Base-by-base conservation (phyloP, 441 rosid genomes). In the Breynia disticha region DNA sequence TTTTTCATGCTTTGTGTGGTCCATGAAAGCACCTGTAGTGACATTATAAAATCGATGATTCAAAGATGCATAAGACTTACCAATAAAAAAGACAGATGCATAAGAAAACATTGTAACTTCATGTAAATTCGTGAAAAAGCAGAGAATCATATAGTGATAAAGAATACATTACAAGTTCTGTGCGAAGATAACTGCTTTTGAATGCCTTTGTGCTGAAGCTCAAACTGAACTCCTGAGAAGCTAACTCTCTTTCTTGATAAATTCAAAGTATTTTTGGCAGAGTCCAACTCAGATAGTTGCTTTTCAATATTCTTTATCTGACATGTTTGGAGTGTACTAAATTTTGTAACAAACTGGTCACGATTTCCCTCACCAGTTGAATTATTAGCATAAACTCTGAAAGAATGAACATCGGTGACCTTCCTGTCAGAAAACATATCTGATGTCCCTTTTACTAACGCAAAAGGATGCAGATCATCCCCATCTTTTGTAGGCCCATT, bases 161-260 rank as follows among this genome's bases (percentile, higher is more conserved):
- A 46, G 39, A 2, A 32, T 19, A 37, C 47, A 67, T 70, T 70
- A 76, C 80, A 11, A 18, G 53, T 66, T 66, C 52, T 52, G 18
- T 48, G 56, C 16, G 60, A 57, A 53, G 65, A 49, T 64, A 19
- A 50, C 19, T 52, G 56, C 57, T 68, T 46, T 37, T 24, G 42
- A 15, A 43, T 19, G 61, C 48, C 59, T 62, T 62, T 72, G 18
- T 48, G 54, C 38, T 54, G 66, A 59, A 54, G 64, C 54, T 55
- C 52, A 21, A 61, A 48, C 49, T 66, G 66, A 50, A 60, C 57
- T 58, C 70, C 74, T 28, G 78, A 59, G 59, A 76, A 79, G 57
- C 42, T 59, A 45, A 81, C 83, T 28, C 53, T 63, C 71, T 77
- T 84, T 69, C 73, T 69, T 17, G 43, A 19, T 57, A 52, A 56